phyloP scores from a whole-genome alignment of 2,329 filamentous ascomycete species.

The Verticillium longisporum region DNA sequence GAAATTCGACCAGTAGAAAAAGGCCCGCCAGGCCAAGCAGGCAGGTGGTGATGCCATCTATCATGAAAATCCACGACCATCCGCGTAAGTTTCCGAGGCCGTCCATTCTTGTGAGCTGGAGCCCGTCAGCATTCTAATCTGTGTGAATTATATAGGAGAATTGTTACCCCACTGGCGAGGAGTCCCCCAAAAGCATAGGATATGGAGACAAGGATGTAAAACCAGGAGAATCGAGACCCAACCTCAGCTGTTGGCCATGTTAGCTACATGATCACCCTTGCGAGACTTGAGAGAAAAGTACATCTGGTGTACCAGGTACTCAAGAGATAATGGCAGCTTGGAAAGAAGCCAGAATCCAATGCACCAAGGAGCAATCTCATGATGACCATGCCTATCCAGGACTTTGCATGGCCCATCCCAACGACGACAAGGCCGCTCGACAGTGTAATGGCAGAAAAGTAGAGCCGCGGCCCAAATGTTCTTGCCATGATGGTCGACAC shows the following conservation, averaged over 20 bases:
- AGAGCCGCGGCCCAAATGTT: slow-evolving; percentile 54
- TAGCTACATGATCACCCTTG: not conserved
- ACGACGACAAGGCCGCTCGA: slow-evolving; percentile 57
- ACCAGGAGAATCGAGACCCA: slow-evolving; percentile 61
- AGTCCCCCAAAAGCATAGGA: slow-evolving; percentile 62
- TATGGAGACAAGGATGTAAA: slow-evolving; percentile 62
- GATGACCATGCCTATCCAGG: slow-evolving; percentile 44
- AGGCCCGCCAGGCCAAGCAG: slow-evolving; percentile 42
- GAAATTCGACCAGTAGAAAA: slow-evolving; percentile 58
- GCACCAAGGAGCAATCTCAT: slow-evolving; percentile 54
- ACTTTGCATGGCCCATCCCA: slow-evolving; percentile 55
- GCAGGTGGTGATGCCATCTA: slow-evolving; percentile 47
- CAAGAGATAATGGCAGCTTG: slow-evolving; percentile 62
- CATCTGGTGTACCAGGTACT: slow-evolving; percentile 66
- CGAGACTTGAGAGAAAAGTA: slow-evolving; percentile 23
- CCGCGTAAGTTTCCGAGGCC: slow-evolving; percentile 47
- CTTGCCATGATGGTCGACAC: slow-evolving; percentile 64
- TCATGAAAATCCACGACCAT: slow-evolving; percentile 64
- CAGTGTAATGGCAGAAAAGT: slow-evolving; percentile 46
- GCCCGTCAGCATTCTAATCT: not conserved
- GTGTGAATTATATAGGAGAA: not conserved
- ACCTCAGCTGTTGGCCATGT: slow-evolving; percentile 45
- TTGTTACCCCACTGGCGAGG: slow-evolving; percentile 51
- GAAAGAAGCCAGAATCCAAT: slow-evolving; percentile 65
- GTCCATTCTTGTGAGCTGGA: slow-evolving; percentile 51